Evolutionary conservation across 2,329 filamentous ascomycete genomes (phyloP).

Genomic region (Fusarium setosum): DNA sequence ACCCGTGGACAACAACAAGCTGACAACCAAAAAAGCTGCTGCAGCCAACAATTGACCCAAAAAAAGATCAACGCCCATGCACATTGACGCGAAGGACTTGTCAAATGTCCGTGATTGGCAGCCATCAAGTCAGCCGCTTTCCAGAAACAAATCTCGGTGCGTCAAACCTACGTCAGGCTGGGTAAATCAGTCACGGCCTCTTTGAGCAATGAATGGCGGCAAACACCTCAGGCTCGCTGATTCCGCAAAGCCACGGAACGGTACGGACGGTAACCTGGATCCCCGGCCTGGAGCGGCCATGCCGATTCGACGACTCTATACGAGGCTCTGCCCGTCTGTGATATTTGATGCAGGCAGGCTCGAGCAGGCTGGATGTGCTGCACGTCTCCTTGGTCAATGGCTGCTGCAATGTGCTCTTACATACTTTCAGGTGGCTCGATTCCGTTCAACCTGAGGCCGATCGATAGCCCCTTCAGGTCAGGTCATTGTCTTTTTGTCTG

Average conservation of each 20-base stretch:
- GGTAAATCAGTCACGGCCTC: neutral
- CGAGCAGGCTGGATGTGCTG: neutral
- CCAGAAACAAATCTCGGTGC: slow-evolving; percentile 33
- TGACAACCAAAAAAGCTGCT: neutral
- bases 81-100: slow-evolving; percentile 3
- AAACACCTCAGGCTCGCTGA: neutral
- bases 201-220: neutral
- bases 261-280: neutral
- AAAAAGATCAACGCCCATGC: slow-evolving; percentile 32
- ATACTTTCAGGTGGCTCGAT: slow-evolving; percentile 21
- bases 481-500: slow-evolving; percentile 1
- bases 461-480: slow-evolving; percentile 1
- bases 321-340: slow-evolving; percentile 21
- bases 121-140: slow-evolving; percentile 22
- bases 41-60: slow-evolving; percentile 1
- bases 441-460: slow-evolving; percentile 14
- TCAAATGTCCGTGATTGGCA: slow-evolving; percentile 21
- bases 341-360: neutral
- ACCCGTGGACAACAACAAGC: neutral
- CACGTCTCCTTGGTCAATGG: slow-evolving; percentile 11
- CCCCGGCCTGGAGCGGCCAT: slow-evolving; percentile 21
- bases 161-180: slow-evolving; percentile 33
- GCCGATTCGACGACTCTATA: slow-evolving; percentile 30
- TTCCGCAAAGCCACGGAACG: slow-evolving; percentile 2
- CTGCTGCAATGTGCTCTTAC: neutral